Evolutionary conservation across 345 rosid genomes (phyloP).

Genomic region (Boechera stricta): DNA sequence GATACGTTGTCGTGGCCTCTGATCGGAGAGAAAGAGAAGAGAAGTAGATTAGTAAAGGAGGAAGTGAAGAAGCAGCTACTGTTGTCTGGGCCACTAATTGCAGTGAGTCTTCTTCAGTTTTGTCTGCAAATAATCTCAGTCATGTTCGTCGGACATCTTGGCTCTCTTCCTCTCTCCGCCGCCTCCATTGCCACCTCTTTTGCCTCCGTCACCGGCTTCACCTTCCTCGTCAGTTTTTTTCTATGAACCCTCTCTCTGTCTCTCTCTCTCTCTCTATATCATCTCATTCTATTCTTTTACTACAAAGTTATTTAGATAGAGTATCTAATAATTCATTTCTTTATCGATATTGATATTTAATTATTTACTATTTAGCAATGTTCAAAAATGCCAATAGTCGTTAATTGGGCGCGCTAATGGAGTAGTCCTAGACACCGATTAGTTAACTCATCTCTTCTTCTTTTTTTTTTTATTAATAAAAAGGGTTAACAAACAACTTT

Average conservation of each 20-base stretch:
- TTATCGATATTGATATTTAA: too few species aligned
- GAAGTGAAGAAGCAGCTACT: constrained; percentile 47
- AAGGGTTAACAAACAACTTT: too few species aligned
- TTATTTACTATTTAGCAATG: too few species aligned
- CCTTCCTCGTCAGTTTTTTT: constrained; percentile 46
- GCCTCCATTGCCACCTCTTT: constrained; percentile 60
- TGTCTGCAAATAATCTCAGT: constrained; percentile 47
- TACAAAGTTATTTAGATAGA: not conserved
- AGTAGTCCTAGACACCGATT: too few species aligned
- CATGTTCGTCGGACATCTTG: constrained; percentile 71
- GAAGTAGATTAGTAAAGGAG: constrained; percentile 10
- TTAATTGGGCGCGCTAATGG: too few species aligned
- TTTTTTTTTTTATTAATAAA: too few species aligned
- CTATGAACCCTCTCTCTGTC: not conserved
- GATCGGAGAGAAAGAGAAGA: constrained; percentile 23
- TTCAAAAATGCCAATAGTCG: too few species aligned
- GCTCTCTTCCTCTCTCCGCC: constrained; percentile 59
- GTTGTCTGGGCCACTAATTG: constrained; percentile 38
- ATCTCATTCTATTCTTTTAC: not conserved
- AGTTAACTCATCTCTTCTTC: too few species aligned
- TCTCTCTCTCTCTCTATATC: not conserved
- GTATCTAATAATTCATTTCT: too few species aligned
- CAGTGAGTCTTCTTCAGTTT: constrained; percentile 40
- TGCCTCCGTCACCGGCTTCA: constrained; percentile 56
- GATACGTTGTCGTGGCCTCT: constrained; percentile 27